phyloP scores from a whole-genome alignment of 73 alveolate genomes.

The Paramecium tetraurelia region DNA sequence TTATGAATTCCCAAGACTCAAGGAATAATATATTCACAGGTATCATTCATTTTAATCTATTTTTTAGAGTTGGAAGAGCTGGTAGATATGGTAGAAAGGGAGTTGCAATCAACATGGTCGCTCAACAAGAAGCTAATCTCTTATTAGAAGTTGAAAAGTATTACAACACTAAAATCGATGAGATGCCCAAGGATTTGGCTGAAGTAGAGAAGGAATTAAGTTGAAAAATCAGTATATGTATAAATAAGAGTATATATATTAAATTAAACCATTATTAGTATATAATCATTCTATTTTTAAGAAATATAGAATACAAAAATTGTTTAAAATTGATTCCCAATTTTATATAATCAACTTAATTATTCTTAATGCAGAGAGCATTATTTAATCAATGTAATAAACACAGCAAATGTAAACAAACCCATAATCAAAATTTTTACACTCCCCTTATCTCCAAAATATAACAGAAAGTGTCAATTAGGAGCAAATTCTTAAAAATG shows the following conservation, averaged over 20 bases:
- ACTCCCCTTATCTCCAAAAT: neutral
- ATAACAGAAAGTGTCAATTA: neutral
- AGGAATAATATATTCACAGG: constrained; percentile 90
- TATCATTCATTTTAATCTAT: neutral
- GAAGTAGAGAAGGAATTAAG: constrained; percentile 50
- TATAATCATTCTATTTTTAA: neutral
- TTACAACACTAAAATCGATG: constrained; percentile 75
- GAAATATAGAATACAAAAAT: neutral
- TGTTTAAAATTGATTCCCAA: neutral
- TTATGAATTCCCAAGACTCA: constrained; percentile 88
- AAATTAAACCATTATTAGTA: neutral
- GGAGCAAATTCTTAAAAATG: neutral
- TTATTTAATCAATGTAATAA: neutral
- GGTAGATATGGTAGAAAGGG: constrained; percentile 72
- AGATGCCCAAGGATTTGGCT: constrained; percentile 72
- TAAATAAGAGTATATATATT: neutral
- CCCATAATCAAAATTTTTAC: neutral
- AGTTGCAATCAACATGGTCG: constrained; percentile 66
- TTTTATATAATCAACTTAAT: neutral
- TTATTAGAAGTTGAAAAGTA: constrained; percentile 70
- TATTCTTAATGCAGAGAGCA: neutral
- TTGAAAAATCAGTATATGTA: neutral
- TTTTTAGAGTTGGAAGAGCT: constrained; percentile 70
- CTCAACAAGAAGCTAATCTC: constrained; percentile 72
- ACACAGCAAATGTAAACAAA: neutral